Percentiles rank a stretch among this genome's conserved stretches.
These are phyloP conservation scores for Arabis alpina DNA, from an alignment of 345 rosid species.

Conservation along the genomic window DNA sequence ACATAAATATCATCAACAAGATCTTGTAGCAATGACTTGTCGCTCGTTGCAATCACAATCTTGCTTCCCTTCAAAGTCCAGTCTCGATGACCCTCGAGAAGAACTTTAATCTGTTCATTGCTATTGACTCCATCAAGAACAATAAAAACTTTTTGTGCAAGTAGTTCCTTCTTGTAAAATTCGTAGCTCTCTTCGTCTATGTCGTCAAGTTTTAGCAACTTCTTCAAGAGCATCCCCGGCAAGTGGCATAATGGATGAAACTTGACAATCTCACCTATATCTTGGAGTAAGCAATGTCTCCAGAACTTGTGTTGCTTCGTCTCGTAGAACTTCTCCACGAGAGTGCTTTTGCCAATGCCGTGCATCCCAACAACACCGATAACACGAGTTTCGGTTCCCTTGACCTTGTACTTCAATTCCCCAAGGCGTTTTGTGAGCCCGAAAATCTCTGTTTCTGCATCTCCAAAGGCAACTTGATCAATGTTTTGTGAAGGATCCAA, in stretches of 20 bases:
- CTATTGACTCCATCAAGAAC: slow-evolving; percentile 19
- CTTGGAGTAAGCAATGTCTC: not conserved
- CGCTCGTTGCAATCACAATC: slow-evolving; percentile 31
- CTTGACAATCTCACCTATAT: slow-evolving; percentile 7
- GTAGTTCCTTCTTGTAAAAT: not conserved
- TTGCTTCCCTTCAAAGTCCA: slow-evolving; percentile 32
- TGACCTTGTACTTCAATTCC: slow-evolving; percentile 9
- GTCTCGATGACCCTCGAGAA: not conserved
- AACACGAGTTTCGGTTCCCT: slow-evolving; percentile 7
- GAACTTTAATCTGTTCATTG: slow-evolving; percentile 2
- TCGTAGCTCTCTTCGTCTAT: not conserved
- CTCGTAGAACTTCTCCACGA: not conserved
- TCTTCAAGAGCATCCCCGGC: slow-evolving; percentile 11
- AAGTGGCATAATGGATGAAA: not conserved
- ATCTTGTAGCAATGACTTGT: slow-evolving; percentile 16
- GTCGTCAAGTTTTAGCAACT: not conserved
- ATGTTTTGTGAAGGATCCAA: not conserved
- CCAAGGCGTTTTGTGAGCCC: slow-evolving; percentile 26
- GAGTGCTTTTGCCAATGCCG: slow-evolving; percentile 25
- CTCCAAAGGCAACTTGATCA: not conserved
- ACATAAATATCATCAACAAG: not conserved
- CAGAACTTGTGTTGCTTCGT: not conserved
- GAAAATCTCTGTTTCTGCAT: not conserved
- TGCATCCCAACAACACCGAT: slow-evolving; percentile 27
- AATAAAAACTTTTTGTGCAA: slow-evolving; percentile 2